These are phyloP conservation scores for Fusarium avenaceum DNA, from an alignment of 2,329 filamentous ascomycete species.

Conservation along the genomic window DNA sequence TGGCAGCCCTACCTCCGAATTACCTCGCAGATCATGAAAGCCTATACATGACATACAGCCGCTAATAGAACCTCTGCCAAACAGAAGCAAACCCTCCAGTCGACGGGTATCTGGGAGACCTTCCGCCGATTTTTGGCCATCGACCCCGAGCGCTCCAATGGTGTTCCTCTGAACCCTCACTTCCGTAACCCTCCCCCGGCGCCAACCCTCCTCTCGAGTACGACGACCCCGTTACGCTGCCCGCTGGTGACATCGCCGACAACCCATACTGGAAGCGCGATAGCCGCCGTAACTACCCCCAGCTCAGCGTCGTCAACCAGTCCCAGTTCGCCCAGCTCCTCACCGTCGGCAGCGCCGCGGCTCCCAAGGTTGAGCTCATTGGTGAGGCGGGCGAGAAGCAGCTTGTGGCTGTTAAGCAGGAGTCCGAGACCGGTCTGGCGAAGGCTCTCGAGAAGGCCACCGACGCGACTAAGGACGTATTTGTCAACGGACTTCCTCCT, in stretches of 20 bases:
- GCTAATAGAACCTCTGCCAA: conserved; percentile 40
- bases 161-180: conserved; percentile 91
- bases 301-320: conserved; percentile 83
- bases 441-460: conserved; percentile 74
- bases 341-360: conserved; percentile 83
- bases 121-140: conserved; percentile 84
- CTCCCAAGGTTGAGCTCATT: conserved; percentile 86
- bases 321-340: conserved; percentile 87
- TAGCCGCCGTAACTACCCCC: conserved; percentile 83
- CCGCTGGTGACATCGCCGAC: conserved; percentile 60
- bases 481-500: conserved; percentile 86
- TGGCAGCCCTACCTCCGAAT: conserved; percentile 28
- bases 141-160: conserved; percentile 89
- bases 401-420: conserved; percentile 80
- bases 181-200: conserved; percentile 83
- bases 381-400: conserved; percentile 71
- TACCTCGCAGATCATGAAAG: conserved; percentile 32
- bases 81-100: conserved; percentile 97
- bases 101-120: conserved; percentile 86
- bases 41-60: conserved; percentile 4
- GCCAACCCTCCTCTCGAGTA: conserved; percentile 55
- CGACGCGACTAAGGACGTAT: conserved; percentile 74
- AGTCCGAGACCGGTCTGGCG: conserved; percentile 80
- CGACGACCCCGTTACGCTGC: conserved; percentile 70
- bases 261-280: conserved; percentile 87